Evolutionary conservation across 768 basidiomycete species (phyloP).

Genomic region (Pulveroboletus sp.): DNA sequence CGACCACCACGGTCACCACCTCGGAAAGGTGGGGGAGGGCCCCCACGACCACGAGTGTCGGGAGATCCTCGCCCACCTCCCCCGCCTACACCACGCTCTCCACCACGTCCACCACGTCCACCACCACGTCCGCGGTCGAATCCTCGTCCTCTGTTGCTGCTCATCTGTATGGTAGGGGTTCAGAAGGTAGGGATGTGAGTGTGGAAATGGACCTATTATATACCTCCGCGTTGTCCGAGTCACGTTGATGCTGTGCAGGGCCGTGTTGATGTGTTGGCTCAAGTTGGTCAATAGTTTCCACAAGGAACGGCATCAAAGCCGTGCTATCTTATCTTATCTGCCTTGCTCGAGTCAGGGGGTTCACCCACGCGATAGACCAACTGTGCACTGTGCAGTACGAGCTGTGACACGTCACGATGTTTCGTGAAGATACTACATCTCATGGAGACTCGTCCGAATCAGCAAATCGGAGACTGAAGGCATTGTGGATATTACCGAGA

Average conservation of each 20-base stretch:
- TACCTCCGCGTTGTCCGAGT: neutral
- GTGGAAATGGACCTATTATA: neutral
- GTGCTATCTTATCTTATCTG: slow-evolving; percentile 26
- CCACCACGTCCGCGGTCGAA: slow-evolving; percentile 37
- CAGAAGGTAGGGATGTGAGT: neutral
- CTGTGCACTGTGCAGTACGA: too few relatives aligned
- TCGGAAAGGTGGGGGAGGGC: slow-evolving; percentile 23
- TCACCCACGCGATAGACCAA: too few relatives aligned
- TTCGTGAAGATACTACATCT: neutral
- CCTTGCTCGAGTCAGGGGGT: too few relatives aligned
- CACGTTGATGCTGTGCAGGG: slow-evolving; percentile 22
- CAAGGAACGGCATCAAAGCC: too few relatives aligned
- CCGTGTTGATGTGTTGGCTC: slow-evolving; percentile 1
- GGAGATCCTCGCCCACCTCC: slow-evolving; percentile 34
- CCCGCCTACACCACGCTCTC: slow-evolving; percentile 31
- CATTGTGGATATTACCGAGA: neutral
- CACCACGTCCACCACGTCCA: slow-evolving; percentile 35
- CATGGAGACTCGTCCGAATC: neutral
- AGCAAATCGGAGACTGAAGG: neutral
- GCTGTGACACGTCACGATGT: too few relatives aligned
- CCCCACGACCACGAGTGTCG: slow-evolving; percentile 26
- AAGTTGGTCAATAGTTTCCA: slow-evolving; percentile 8
- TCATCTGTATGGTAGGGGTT: slow-evolving; percentile 25
- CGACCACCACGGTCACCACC: slow-evolving; percentile 32
- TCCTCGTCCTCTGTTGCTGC: slow-evolving; percentile 29